phyloP scores from a whole-genome alignment of 2,329 filamentous ascomycete species.

The Tolypocladium tundrense region DNA sequence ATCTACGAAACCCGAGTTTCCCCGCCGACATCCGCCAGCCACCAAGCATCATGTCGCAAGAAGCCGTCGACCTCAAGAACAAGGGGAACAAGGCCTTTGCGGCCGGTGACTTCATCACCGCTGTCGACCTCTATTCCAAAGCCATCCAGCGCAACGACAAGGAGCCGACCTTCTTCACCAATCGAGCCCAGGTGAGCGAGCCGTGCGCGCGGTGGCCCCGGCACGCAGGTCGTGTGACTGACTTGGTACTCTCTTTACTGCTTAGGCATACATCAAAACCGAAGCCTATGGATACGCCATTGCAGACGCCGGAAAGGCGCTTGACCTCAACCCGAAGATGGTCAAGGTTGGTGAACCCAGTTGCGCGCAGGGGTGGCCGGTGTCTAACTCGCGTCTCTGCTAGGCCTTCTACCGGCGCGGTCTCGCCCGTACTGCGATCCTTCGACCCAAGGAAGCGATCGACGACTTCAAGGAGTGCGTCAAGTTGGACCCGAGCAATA shows the following conservation, averaged over 20 bases:
- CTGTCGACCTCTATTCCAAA: conserved; percentile 74
- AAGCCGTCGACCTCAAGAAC: conserved; percentile 79
- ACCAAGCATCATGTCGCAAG: conserved; percentile 34
- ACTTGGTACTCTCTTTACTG: conserved; percentile 14
- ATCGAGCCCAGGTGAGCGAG: conserved; percentile 74
- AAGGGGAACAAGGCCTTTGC: conserved; percentile 91
- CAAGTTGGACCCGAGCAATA: conserved; percentile 76
- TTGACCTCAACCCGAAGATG: conserved; percentile 79
- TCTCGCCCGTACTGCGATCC: conserved; percentile 81
- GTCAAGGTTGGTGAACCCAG: conserved; percentile 58
- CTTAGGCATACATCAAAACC: conserved; percentile 83
- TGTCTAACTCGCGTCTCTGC: not conserved
- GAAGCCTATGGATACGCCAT: conserved; percentile 93
- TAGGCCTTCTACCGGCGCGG: conserved; percentile 93
- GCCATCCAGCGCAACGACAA: conserved; percentile 77
- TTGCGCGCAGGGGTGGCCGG: not conserved
- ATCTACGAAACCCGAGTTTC: not conserved
- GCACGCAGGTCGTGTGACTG: conserved; percentile 33
- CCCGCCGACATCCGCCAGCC: conserved; percentile 2
- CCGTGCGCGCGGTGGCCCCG: conserved; percentile 3
- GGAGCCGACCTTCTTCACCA: conserved; percentile 86
- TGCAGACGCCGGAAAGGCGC: conserved; percentile 78
- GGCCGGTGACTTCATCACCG: conserved; percentile 73
- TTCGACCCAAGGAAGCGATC: conserved; percentile 78
- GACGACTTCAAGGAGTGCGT: conserved; percentile 89